These are phyloP conservation scores for Coniochaeta ligniaria DNA, from an alignment of 2,329 filamentous ascomycete genomes.

Conservation along the genomic window DNA sequence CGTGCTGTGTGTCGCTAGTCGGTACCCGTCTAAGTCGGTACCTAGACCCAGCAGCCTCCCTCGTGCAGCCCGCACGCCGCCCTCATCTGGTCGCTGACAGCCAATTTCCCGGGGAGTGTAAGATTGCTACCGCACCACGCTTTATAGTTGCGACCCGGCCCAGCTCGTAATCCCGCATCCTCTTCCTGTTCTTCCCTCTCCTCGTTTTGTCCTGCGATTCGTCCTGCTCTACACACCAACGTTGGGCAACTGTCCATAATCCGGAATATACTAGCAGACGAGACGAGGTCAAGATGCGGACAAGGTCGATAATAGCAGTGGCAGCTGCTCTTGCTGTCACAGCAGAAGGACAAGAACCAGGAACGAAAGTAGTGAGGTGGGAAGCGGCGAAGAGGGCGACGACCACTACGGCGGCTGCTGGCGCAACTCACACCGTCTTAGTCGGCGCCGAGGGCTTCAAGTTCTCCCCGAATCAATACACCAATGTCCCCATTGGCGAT, in stretches of 20 bases:
- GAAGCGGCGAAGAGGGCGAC: not conserved
- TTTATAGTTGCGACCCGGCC: not conserved
- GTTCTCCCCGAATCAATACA: slow-evolving; percentile 25
- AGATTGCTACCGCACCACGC: not conserved
- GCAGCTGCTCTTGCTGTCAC: not conserved
- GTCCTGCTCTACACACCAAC: not conserved
- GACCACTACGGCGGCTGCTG: not conserved
- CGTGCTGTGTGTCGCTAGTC: not conserved
- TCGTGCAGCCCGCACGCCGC: not conserved
- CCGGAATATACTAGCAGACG: not conserved
- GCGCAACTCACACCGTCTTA: not conserved
- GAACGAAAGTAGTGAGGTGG: not conserved
- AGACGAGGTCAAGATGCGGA: not conserved
- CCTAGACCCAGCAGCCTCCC: not conserved
- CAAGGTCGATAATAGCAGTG: not conserved
- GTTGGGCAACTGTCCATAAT: not conserved
- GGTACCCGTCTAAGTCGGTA: not conserved
- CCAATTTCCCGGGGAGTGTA: not conserved
- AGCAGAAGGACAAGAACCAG: not conserved
- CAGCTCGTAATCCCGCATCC: not conserved
- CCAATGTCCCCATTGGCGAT: slow-evolving; percentile 36
- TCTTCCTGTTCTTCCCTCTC: not conserved
- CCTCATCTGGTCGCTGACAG: not conserved
- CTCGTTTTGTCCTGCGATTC: not conserved
- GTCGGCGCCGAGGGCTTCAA: slow-evolving; percentile 15